A percentile compares a stretch with the other conserved stretches of the same genome.
phyloP scores from a whole-genome alignment of 23 red algal species.

The Pyropia haitanensis region DNA sequence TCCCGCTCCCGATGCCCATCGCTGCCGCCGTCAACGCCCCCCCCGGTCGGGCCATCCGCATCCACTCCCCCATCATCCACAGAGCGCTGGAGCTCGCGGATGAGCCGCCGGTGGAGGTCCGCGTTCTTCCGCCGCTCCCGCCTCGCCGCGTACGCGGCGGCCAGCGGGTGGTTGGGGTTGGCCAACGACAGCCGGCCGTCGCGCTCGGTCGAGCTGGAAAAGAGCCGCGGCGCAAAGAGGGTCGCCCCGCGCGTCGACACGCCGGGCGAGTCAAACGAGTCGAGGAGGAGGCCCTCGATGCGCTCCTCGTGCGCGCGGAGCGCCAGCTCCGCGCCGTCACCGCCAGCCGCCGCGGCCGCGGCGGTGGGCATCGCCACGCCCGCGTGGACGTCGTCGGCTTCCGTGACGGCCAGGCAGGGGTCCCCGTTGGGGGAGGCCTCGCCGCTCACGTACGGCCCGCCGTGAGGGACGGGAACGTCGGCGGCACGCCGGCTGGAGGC shows the following conservation, averaged over 20 bases:
- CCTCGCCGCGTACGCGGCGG: not conserved
- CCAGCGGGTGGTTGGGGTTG: not conserved
- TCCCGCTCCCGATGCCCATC: too few species aligned
- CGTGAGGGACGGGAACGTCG: not conserved
- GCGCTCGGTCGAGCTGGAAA: not conserved
- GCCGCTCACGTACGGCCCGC: not conserved
- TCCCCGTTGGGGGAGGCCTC: not conserved
- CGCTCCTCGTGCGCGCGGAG: not conserved
- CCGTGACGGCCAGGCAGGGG: too few species aligned
- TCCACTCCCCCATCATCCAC: not conserved
- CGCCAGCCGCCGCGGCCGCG: too few species aligned
- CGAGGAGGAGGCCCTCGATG: not conserved
- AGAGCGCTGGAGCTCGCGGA: not conserved
- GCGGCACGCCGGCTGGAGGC: not conserved
- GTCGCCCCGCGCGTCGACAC: not conserved
- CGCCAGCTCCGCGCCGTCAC: not conserved
- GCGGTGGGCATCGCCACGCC: too few species aligned
- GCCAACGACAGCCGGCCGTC: not conserved
- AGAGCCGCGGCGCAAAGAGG: not conserved
- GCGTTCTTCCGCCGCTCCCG: not conserved
- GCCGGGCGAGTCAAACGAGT: conserved; percentile 2
- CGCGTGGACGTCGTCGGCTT: too few species aligned
- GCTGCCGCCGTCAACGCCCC: too few species aligned
- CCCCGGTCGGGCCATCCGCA: too few species aligned
- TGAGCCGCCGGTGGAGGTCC: not conserved